Base-by-base conservation (phyloP, 805 yeast species). In the Ogataea degrootiae region DNA sequence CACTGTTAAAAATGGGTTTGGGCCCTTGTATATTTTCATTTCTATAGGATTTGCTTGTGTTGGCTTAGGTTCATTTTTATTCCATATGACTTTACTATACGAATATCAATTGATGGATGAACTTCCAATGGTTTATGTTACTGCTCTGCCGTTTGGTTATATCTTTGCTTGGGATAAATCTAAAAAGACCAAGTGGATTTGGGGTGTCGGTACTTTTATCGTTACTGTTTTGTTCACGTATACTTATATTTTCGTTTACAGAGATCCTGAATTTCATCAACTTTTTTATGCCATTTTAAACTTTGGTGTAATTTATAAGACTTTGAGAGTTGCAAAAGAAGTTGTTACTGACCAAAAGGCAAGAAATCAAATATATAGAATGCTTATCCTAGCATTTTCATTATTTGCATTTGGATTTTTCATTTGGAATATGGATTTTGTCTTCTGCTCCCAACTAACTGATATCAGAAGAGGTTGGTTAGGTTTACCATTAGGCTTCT, bases 51-150 rank as follows among this genome's bases (percentile, higher is more conserved):
- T 94, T 64, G 80, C 85, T 46, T 70, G 87, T 6, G 99, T 94
- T 5, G 99, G 99, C 0, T 66, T 92, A 19, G 99, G 99, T 3
- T 81, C 89, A 17, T 94, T 97, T 92, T 69, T 90, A 52, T 94
- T 94, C 72, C 99, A 94, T 67, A 94, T 94, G 97, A 92, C 98
- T 5, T 74, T 94, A 57, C 75, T 80, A 54, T 94, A 92, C 67
- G 88, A 86, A 62, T 94, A 78, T 70, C 99, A 94, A 69, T 66
- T 94, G 53, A 74, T 94, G 65, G 99, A 94, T 69, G 99, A 94
- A 66, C 73, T 94, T 59, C 99, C 99, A 37, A 94, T 94, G 99
- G 88, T 94, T 52, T 94, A 94, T 68, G 97, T 96, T 21, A 94
- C 99, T 2, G 92, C 97, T 54, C 82, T 92, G 26, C 98, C 99